Percentiles rank a stretch among this genome's conserved stretches.
These are phyloP conservation scores for Globisporangium orthogonon DNA, from an alignment of 352 stramenopile genomes.

Conservation along the genomic window DNA sequence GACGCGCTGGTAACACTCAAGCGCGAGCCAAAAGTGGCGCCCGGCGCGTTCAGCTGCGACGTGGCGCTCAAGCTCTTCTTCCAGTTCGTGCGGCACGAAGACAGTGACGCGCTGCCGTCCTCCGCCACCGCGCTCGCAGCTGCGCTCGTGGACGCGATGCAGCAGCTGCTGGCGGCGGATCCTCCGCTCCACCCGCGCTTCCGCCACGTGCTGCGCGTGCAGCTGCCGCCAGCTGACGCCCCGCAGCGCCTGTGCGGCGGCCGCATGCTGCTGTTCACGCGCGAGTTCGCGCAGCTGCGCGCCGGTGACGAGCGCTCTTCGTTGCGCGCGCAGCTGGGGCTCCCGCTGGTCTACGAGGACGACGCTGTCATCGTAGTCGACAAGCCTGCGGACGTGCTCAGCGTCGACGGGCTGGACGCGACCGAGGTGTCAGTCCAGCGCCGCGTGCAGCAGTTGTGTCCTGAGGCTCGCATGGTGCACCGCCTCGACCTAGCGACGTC, in stretches of 20 bases:
- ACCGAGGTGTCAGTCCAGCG: slow-evolving; percentile 37
- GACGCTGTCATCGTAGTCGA: slow-evolving; percentile 49
- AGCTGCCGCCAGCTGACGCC: slow-evolving; percentile 16
- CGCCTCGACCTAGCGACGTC: slow-evolving; percentile 77
- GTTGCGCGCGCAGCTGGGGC: slow-evolving; percentile 7
- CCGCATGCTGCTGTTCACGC: slow-evolving; percentile 37
- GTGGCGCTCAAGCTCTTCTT: slow-evolving; percentile 15
- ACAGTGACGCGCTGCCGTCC: background rate
- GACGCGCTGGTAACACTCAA: slow-evolving; percentile 10
- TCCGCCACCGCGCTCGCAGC: background rate
- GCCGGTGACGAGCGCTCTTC: background rate
- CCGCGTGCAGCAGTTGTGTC: slow-evolving; percentile 33
- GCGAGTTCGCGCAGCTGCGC: slow-evolving; percentile 24
- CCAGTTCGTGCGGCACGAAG: slow-evolving; percentile 4
- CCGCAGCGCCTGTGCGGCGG: slow-evolving; percentile 20
- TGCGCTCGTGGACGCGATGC: slow-evolving; percentile 1
- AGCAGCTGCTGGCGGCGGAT: background rate
- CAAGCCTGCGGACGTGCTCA: slow-evolving; percentile 53
- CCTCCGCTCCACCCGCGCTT: background rate
- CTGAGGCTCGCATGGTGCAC: slow-evolving; percentile 64
- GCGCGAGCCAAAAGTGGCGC: slow-evolving; percentile 1
- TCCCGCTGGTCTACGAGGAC: slow-evolving; percentile 38
- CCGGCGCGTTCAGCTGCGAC: slow-evolving; percentile 9
- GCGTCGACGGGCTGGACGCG: slow-evolving; percentile 40
- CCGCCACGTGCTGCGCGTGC: slow-evolving; percentile 25